A percentile compares a stretch with the other conserved stretches of the same genome.
These are phyloP conservation scores for Boletus insuetus DNA, from an alignment of 768 basidiomycete species.

Conservation along the genomic window DNA sequence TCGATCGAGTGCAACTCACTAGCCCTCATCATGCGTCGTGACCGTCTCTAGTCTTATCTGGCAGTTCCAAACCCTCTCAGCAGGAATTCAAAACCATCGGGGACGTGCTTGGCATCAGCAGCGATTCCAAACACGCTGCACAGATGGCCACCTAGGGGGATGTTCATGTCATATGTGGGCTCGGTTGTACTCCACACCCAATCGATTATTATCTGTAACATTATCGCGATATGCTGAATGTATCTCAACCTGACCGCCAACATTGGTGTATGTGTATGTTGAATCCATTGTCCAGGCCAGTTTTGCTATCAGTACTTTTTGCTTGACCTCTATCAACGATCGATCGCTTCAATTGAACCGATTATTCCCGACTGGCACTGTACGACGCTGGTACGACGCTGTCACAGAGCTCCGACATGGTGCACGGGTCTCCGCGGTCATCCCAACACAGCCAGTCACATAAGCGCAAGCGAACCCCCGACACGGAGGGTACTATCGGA, in stretches of 20 bases:
- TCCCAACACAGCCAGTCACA: not conserved
- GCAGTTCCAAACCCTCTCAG: conserved; percentile 38
- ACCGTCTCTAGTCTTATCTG: conserved; percentile 55
- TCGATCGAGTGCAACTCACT: not conserved
- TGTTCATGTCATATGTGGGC: too few species aligned
- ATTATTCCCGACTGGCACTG: not conserved
- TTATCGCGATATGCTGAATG: not conserved
- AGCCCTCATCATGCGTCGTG: not conserved
- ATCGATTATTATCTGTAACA: conserved; percentile 9
- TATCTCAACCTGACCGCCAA: not conserved
- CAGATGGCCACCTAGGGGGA: not conserved
- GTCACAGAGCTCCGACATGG: not conserved
- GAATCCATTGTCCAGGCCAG: not conserved
- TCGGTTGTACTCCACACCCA: not conserved
- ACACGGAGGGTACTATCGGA: not conserved
- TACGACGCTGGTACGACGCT: not conserved
- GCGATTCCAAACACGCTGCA: conserved; percentile 24
- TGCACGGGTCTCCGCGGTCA: not conserved
- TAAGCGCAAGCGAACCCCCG: not conserved
- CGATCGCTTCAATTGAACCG: not conserved
- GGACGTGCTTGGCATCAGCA: conserved; percentile 38
- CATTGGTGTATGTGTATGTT: not conserved
- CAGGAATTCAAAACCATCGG: conserved; percentile 52
- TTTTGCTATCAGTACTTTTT: too few species aligned
- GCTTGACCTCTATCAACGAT: not conserved